Evolutionary conservation across 2,329 filamentous ascomycete genomes (phyloP), one percentile per base, ranked within the genome.

Genomic region (Phialophora verrucosa): DNA sequence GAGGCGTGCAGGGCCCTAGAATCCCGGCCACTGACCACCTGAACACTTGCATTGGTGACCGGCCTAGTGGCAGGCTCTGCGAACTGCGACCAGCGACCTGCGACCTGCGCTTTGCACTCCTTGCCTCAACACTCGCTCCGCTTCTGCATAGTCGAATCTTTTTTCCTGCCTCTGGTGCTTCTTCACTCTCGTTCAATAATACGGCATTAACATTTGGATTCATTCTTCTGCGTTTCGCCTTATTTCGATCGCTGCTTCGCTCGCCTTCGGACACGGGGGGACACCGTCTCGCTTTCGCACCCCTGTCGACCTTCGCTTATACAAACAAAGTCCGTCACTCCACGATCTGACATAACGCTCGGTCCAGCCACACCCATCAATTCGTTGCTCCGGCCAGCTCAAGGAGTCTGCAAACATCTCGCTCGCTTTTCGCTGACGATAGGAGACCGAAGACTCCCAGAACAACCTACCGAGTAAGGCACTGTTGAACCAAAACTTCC

Each of bases 41-140:
- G 53, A 55, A 55, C 53, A 35, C 53, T 55, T 55, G 53, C 53
- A 55, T 55, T 55, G 49, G 49, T 51, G 49, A 51, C 49, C 10
- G 49, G 49, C n/a, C 49, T 51, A 51, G 49, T 29, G 49, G 20
- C 38, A 51, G 49, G 20, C 49, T 12, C 49, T 51, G 49, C 49
- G 20, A 51, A 29, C 49, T 51, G 20, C 20, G 17, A 51, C 49
- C 53, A 20, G 51, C 51, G 29, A 51, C 49, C 53, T 32, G 51
- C 51, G 29, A 11, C 51, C 11, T 55, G 51, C 51, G 20, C 25
- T 14, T 55, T 35, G 25, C 29, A 31, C 53, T 55, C 53, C 53
- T 55, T 32, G 53, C 53, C 23, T 55, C 10, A 27, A 35, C 31
- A 25, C 32, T 49, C 27, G 27, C 25, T 56, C 27, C 20, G 17